A percentile compares a stretch with the other conserved stretches of the same genome.
Conservation (phyloP, 345 rosid genomes). For the Eucalyptus curtisii region DNA sequence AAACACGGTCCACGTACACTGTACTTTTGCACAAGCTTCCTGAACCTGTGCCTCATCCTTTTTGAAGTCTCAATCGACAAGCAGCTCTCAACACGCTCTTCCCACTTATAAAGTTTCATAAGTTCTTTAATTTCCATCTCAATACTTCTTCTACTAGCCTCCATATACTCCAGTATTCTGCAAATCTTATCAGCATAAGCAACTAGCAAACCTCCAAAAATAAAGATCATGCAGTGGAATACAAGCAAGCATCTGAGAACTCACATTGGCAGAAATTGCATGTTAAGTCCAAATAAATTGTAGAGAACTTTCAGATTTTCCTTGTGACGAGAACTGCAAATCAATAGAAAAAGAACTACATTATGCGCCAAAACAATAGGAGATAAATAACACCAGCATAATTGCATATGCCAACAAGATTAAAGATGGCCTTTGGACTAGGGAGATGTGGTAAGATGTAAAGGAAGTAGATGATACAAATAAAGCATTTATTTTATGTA, state of each 20-base stretch:
- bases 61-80: slow-evolving; percentile 41
- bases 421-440: background rate
- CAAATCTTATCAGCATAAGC: background rate
- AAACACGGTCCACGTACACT: slow-evolving; percentile 33
- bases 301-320: slow-evolving; percentile 53
- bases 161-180: slow-evolving; percentile 61
- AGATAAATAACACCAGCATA: background rate
- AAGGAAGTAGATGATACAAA: background rate
- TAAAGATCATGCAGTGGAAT: background rate
- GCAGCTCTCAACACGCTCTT: slow-evolving; percentile 33
- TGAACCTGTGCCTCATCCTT: slow-evolving; percentile 64
- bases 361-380: background rate
- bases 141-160: slow-evolving; percentile 34
- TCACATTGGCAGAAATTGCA: slow-evolving; percentile 83
- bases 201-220: background rate
- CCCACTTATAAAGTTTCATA: slow-evolving; percentile 73
- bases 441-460: background rate
- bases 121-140: slow-evolving; percentile 59
- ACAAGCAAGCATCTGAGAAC: background rate
- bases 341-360: background rate
- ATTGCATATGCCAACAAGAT: background rate
- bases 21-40: slow-evolving; percentile 63
- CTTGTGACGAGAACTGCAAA: slow-evolving; percentile 46
- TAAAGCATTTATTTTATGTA: background rate
- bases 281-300: slow-evolving; percentile 75